Evolutionary conservation across 2,329 filamentous ascomycete genomes (phyloP).

Genomic region (Ophiostoma populinum): DNA sequence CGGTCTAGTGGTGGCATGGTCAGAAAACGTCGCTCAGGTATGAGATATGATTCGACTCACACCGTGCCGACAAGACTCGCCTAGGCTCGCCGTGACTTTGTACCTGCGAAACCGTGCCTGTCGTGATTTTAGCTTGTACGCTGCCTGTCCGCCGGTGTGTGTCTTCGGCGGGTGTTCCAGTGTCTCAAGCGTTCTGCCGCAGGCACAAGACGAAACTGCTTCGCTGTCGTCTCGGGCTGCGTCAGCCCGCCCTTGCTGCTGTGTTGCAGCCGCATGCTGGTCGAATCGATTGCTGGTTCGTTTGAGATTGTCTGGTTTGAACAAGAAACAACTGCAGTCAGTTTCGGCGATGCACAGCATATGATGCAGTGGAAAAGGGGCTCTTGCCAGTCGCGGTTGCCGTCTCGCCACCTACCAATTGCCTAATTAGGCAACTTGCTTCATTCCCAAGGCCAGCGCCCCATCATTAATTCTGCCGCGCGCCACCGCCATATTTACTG

Average conservation of each 20-base stretch:
- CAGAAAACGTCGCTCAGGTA: too few relatives aligned
- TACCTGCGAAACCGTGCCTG: too few relatives aligned
- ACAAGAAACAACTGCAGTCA: background rate
- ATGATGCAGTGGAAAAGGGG: background rate
- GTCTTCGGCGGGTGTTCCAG: too few relatives aligned
- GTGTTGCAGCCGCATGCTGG: background rate
- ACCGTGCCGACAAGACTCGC: too few relatives aligned
- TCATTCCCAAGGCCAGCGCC: background rate
- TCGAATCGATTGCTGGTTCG: background rate
- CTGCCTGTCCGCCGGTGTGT: too few relatives aligned
- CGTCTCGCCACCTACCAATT: background rate
- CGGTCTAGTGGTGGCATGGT: too few relatives aligned
- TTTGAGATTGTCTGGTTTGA: background rate
- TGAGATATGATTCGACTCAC: too few relatives aligned
- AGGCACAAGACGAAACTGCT: background rate
- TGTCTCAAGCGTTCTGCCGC: too few relatives aligned
- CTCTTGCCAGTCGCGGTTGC: background rate
- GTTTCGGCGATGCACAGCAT: background rate
- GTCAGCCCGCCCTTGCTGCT: background rate
- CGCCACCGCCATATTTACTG: constrained; percentile 3
- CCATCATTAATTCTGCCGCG: constrained; percentile 3
- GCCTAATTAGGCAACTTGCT: constrained; percentile 4
- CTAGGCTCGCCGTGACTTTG: too few relatives aligned
- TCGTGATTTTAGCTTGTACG: too few relatives aligned
- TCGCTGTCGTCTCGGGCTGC: background rate